Evolutionary conservation across 352 stramenopile genomes (phyloP), one percentile per base, ranked within the genome.

Genomic region (Pythium pyrilobum): DNA sequence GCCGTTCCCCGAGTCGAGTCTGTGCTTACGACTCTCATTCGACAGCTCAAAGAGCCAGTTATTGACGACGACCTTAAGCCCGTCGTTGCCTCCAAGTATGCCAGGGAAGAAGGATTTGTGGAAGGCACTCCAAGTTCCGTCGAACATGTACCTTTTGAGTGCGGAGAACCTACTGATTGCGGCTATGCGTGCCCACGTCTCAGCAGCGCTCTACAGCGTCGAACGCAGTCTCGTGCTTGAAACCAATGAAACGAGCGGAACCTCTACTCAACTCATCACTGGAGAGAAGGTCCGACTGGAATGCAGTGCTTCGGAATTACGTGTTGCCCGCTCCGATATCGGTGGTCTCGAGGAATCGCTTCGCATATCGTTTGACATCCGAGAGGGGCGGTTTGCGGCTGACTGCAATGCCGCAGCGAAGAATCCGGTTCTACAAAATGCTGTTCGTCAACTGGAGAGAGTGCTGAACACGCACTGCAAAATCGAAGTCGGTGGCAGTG

Each of bases 311-410:
- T 77, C 77, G 16, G 87, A 74, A 52, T 69, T 93, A 21, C 76
- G 69, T 16, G 68, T 93, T 8, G 67, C 77, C 2, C 70, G 83
- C 5, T 67, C 77, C 5, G 83, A 93, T 55, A 90, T 89, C 69
- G 77, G 78, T 4, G 83, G 83, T 21, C 56, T 92, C 34, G 67
- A 87, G 47, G 74, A 91, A 52, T 88, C 84, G 56, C 44, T 93
- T 16, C 76, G 87, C 39, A 58, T 93, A n/a, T 83, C 78, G 20
- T 93, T 93, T 57, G 80, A 93, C 42, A 76, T 91, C 57, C 78
- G 81, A 15, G 71, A 88, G 29, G 83, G 80, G 5, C 62, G 64
- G 11, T 93, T 90, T 57, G 72, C 83, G 31, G 78, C 79, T 25
- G 81, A 71, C 39, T 87, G 76, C 41, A 77, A 88, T 13, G 77